Percentiles rank a stretch among this genome's conserved stretches.
phyloP scores from a whole-genome alignment of 768 basidiomycete species.

The Hysterangium stoloniferum region DNA sequence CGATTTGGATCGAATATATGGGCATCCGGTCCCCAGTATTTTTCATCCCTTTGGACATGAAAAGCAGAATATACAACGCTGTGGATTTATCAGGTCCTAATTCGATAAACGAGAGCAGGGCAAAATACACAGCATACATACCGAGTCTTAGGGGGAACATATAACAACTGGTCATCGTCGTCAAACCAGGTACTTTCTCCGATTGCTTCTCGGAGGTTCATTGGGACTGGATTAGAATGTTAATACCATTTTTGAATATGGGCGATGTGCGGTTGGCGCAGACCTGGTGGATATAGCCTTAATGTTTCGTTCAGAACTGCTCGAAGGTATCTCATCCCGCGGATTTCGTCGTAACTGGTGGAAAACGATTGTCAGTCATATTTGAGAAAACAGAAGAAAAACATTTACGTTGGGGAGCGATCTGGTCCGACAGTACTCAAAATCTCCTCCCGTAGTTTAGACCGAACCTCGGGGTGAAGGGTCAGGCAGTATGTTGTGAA shows the following conservation, averaged over 20 bases:
- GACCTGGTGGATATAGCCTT: conserved; percentile 28
- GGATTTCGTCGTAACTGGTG: neutral
- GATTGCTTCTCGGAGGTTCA: conserved; percentile 19
- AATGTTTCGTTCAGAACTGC: conserved; percentile 29
- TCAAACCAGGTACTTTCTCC: conserved; percentile 6
- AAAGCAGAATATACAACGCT: conserved; percentile 19
- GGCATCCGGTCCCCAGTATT: conserved; percentile 30
- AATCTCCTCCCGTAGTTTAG: conserved; percentile 20
- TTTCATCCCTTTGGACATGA: conserved; percentile 23
- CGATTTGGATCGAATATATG: conserved; percentile 27
- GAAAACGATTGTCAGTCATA: neutral
- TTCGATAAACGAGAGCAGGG: conserved; percentile 3
- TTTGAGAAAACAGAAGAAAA: conserved; percentile 17
- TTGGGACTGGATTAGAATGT: conserved; percentile 19
- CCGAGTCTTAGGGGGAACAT: conserved; percentile 4
- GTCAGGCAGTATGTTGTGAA: conserved; percentile 23
- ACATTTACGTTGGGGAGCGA: conserved; percentile 17
- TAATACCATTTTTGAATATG: neutral
- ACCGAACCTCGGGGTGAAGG: conserved; percentile 19
- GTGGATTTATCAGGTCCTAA: neutral
- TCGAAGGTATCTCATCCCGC: conserved; percentile 15
- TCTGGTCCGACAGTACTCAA: conserved; percentile 12
- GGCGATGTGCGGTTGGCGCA: neutral
- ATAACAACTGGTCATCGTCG: neutral
- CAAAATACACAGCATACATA: neutral